Base-by-base conservation (phyloP, 345 rosid species). In the Pugionium cornutum region DNA sequence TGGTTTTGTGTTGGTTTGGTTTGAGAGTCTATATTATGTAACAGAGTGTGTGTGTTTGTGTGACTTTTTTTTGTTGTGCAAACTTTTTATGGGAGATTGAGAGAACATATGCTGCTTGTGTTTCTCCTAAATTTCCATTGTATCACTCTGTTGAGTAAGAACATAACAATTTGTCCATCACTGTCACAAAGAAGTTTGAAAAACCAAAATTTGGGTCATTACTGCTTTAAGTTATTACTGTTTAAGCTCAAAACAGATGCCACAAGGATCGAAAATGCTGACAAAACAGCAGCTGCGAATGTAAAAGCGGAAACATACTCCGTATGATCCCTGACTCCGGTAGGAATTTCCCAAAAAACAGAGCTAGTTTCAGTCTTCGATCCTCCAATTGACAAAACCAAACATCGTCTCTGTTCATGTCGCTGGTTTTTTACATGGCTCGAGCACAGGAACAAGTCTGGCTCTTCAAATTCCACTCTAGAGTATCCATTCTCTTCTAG, bases 401-500 rank as follows among this genome's bases (percentile, higher is more conserved):
- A 57, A 69, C 87, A 87, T 40, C 58, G 60, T 32, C 82, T 67
- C 39, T 70, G 64, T 4, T 63, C 59, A 32, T 28, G 65, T 32
- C 57, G n/a, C n/a, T n/a, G n/a, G n/a, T n/a, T n/a, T n/a, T n/a
- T n/a, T n/a, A n/a, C n/a, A n/a, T n/a, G 53, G 75, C 85, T 87
- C 30, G 72, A 45, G 53, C 76, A 52, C 60, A 83, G 11, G 67
- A 87, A 78, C 36, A 83, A 11, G n/a, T n/a, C n/a, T n/a, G n/a
- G n/a, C n/a, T n/a, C n/a, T n/a, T n/a, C n/a, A n/a, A n/a, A n/a
- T n/a, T 77, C 77, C 41, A 85, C 83, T 31, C 11, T 61, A 26
- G 89, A 73, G 77, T 85, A 87, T 30, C 96, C 95, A 68, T 79
- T 79, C 31, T 80, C 89, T 60, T 79, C 77, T 3, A 83, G 52